Evolutionary conservation across 352 stramenopile genomes (phyloP).

Genomic region (Peronospora tabacina): DNA sequence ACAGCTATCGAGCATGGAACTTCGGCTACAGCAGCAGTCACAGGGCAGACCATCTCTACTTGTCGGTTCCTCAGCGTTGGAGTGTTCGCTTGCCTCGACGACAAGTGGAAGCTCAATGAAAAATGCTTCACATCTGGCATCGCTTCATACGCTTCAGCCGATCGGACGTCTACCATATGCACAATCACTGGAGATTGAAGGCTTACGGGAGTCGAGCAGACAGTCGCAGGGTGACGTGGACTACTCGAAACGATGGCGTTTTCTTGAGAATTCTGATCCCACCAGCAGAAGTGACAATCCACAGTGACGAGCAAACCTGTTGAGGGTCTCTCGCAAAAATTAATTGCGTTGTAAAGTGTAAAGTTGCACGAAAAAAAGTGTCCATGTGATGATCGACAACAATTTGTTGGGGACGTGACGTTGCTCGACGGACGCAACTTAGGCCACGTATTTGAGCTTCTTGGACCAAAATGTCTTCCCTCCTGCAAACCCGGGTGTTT

Average conservation of each 20-base stretch:
- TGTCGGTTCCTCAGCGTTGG: conserved; percentile 11
- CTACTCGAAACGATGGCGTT: conserved; percentile 35
- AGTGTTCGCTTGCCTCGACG: conserved; percentile 29
- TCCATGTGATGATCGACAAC: too few relatives aligned
- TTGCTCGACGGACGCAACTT: too few relatives aligned
- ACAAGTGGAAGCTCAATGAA: conserved; percentile 16
- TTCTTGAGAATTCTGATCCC: conserved; percentile 13
- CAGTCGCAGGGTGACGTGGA: conserved; percentile 32
- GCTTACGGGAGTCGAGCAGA: conserved; percentile 58
- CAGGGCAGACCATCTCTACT: conserved; percentile 13
- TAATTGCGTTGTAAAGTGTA: too few relatives aligned
- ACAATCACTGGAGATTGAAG: conserved; percentile 74
- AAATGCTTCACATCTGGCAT: conserved; percentile 17
- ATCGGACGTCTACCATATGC: conserved; percentile 64
- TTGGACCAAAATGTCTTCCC: too few relatives aligned
- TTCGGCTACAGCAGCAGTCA: conserved; percentile 6
- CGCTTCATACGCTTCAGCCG: conserved; percentile 41
- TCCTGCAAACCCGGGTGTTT: too few relatives aligned
- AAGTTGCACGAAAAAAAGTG: too few relatives aligned
- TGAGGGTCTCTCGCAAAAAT: background rate
- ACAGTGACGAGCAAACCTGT: conserved; percentile 2
- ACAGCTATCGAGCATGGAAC: conserved; percentile 12
- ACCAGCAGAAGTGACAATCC: conserved; percentile 4
- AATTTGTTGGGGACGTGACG: background rate
- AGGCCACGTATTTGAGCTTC: too few relatives aligned